A percentile compares a stretch with the other conserved stretches of the same genome.
Evolutionary conservation across 768 basidiomycete species (phyloP).

Genomic region (Porpolomopsis calyptriformis): DNA sequence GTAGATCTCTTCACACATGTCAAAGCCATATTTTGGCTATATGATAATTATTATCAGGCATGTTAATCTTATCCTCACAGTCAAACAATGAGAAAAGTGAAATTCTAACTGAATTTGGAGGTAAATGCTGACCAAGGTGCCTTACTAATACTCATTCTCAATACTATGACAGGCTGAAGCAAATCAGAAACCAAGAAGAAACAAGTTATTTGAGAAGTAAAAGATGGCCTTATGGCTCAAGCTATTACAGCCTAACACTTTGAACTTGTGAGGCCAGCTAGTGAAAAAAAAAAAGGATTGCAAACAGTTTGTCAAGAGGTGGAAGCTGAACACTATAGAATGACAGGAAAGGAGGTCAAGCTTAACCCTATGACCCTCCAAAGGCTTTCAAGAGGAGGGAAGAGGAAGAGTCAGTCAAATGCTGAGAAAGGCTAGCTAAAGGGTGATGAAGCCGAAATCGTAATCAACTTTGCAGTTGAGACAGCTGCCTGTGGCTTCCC

Average conservation of each 20-base stretch:
- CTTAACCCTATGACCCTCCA: slow-evolving; percentile 11
- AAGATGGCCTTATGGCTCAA: not conserved
- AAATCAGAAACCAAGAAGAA: not conserved
- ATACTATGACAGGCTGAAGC: not conserved
- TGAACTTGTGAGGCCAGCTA: not conserved
- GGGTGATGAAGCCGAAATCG: slow-evolving; percentile 17
- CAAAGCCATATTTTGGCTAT: not conserved
- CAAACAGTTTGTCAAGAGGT: not conserved
- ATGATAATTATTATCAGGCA: not conserved
- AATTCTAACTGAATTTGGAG: not conserved
- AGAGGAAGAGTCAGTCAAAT: slow-evolving; percentile 17
- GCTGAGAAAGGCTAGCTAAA: slow-evolving; percentile 20
- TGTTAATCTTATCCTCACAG: not conserved
- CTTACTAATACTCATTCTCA: not conserved
- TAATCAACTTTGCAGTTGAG: slow-evolving; percentile 21
- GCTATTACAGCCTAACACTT: not conserved
- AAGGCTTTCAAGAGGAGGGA: slow-evolving; percentile 13
- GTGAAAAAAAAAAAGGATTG: not conserved
- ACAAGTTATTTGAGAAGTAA: not conserved
- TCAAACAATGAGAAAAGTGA: not conserved
- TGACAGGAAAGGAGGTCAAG: slow-evolving; percentile 1
- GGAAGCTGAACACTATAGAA: not conserved
- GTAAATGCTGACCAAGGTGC: not conserved
- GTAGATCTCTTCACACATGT: not conserved
- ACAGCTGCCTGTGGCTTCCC: slow-evolving; percentile 25